phyloP scores from a whole-genome alignment of 257 asterid species.

The Salvia miltiorrhiza region DNA sequence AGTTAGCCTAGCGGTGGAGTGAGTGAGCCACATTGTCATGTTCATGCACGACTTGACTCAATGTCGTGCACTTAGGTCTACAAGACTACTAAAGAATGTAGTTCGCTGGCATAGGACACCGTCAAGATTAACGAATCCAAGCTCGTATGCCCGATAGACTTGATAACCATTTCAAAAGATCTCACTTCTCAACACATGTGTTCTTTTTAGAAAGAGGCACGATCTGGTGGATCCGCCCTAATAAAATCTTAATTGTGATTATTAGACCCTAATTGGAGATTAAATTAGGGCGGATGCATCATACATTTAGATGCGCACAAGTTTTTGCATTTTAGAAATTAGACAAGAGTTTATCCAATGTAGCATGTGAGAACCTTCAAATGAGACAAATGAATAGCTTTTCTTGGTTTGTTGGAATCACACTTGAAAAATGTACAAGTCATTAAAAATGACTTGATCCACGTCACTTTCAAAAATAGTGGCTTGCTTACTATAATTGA shows the following conservation, averaged over 20 bases:
- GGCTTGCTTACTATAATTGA: not conserved
- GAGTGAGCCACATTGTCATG: not conserved
- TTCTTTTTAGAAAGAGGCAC: not conserved
- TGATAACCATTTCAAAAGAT: not conserved
- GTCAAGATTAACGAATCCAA: too few relatives aligned
- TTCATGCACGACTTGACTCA: not conserved
- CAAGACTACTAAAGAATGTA: not conserved
- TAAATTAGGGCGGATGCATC: too few relatives aligned
- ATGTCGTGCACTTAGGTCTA: not conserved
- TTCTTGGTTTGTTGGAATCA: not conserved
- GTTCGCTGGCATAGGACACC: not conserved
- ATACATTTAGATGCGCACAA: too few relatives aligned
- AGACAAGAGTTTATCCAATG: not conserved
- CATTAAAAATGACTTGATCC: not conserved
- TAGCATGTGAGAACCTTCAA: not conserved
- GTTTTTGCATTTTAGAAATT: not conserved
- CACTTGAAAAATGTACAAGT: not conserved
- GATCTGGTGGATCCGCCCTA: too few relatives aligned
- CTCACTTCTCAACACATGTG: not conserved
- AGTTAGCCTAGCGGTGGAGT: not conserved
- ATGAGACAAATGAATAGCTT: not conserved
- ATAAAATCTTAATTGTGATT: too few relatives aligned
- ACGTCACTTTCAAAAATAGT: constrained; percentile 14
- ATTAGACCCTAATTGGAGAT: too few relatives aligned
- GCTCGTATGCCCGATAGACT: not conserved